Evolutionary conservation across 106 monocot species (phyloP), one percentile per base, ranked within the genome.

Genomic region (Dendrobium chrysotoxum): DNA sequence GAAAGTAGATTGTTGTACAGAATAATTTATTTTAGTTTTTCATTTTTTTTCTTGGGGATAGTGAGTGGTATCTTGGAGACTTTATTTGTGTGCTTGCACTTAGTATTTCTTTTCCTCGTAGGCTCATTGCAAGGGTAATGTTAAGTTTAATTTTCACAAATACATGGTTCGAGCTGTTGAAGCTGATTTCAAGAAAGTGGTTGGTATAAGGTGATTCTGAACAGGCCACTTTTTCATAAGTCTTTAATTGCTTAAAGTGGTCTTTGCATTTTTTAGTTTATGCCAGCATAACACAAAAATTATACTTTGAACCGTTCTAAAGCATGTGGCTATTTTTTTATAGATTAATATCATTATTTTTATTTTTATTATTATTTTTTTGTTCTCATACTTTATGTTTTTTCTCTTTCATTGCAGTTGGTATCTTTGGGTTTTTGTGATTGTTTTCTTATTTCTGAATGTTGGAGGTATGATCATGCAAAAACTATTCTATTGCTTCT

Each of bases 371-470:
- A 35, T 35, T 35, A 35, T 35, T 35, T 2, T 65, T 18, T n/a
- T 26, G 64, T 25, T 26, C 64, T 65, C 25, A 65, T 65, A 65
- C 64, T 23, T 65, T 1, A 65, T 50, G 5, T 42, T 42, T 23
- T 71, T 41, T 21, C 74, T 78, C 25, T 77, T 75, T 70, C 68
- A 54, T 54, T 92, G 82, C 88, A 96, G 96, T 42, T 96, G 92
- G 93, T 96, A 96, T 75, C 92, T 96, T 40, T 96, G 96, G 93
- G 21, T 87, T 58, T 87, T 96, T 79, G 88, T 96, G 67, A 81
- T 93, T 40, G n/a, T 96, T 47, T 96, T 96, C 80, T 80, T 96
- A 80, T 78, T 96, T 74, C 79, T 96, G 47, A 90, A 91, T 85
- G 82, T 96, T 68, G 68, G 89, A 72, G 96, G 96, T 96, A 84